Conservation (phyloP, 495 filamentous ascomycete species). For the Podospora sp. region DNA sequence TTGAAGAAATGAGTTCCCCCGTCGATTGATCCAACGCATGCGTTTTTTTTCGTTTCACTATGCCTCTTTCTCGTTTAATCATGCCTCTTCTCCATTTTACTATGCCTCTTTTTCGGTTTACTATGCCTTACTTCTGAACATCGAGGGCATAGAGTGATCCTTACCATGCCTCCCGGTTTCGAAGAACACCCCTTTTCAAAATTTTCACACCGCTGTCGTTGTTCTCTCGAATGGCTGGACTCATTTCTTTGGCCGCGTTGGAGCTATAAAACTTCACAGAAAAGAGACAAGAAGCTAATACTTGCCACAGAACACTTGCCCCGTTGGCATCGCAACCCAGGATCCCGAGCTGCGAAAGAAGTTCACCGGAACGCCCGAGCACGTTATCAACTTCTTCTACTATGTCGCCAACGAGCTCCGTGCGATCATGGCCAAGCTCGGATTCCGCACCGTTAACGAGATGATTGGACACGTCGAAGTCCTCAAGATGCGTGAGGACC, state of each 20-base stretch:
- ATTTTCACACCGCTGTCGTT: no score
- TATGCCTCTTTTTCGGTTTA: no score
- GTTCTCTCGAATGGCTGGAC: no score
- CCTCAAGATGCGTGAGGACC: conserved; percentile 84
- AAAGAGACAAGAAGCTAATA: conserved; percentile 26
- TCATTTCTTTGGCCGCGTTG: no score
- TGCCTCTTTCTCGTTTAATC: no score
- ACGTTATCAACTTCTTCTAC: conserved; percentile 99
- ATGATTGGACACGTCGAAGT: conserved; percentile 96
- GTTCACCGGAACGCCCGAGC: conserved; percentile 91
- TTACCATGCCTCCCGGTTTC: no score
- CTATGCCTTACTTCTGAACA: no score
- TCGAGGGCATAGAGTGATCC: conserved; percentile 27
- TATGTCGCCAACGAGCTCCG: conserved; percentile 97
- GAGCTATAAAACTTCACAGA: no score
- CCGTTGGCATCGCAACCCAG: conserved; percentile 96
- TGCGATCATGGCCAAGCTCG: conserved; percentile 97
- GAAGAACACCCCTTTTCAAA: conserved; percentile 12
- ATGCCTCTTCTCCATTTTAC: no score
- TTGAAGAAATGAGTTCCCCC: no score
- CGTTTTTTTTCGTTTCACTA: no score
- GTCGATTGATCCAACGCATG: no score
- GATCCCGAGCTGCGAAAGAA: conserved; percentile 94
- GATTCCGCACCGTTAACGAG: conserved; percentile 94
- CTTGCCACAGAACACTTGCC: conserved; percentile 73